Conservation (phyloP, 805 yeast species). For the Candida verbasci region DNA sequence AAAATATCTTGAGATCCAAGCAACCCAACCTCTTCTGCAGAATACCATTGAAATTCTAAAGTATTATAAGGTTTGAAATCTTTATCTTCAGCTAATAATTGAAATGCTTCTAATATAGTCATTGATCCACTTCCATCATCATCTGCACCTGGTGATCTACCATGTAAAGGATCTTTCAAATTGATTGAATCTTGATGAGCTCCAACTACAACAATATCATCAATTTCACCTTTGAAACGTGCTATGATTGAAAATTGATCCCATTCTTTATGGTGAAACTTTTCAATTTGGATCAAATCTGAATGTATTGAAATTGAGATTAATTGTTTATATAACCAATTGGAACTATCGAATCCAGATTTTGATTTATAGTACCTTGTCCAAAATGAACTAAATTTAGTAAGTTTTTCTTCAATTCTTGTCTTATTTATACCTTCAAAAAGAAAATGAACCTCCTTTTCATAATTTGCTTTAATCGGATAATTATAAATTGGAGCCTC, state of each 20-base stretch:
- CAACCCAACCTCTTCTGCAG: conserved; percentile 91
- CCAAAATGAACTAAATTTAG: conserved; percentile 60
- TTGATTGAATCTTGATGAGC: conserved; percentile 87
- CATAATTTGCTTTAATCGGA: conserved; percentile 44
- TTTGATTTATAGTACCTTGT: conserved; percentile 73
- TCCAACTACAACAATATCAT: conserved; percentile 66
- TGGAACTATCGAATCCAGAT: conserved; percentile 64
- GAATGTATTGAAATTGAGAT: conserved; percentile 26
- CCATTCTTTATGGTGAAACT: conserved; percentile 66
- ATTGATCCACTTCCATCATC: conserved; percentile 89
- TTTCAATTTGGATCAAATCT: conserved; percentile 31
- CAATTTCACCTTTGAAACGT: conserved; percentile 47
- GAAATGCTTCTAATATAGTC: conserved; percentile 68
- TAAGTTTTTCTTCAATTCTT: conserved; percentile 49
- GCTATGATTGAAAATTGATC: conserved; percentile 73
- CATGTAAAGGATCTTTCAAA: conserved; percentile 57
- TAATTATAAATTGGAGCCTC: conserved; percentile 38
- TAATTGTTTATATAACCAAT: conserved; percentile 59
- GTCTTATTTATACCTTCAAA: conserved; percentile 40
- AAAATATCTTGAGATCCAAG: conserved; percentile 81
- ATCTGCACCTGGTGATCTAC: conserved; percentile 90
- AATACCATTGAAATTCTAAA: conserved; percentile 86
- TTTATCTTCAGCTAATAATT: conserved; percentile 42
- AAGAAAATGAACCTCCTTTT: conserved; percentile 36
- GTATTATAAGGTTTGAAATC: conserved; percentile 58